Conservation (phyloP, 805 yeast genomes). For the Yarrowia keelungensis region DNA sequence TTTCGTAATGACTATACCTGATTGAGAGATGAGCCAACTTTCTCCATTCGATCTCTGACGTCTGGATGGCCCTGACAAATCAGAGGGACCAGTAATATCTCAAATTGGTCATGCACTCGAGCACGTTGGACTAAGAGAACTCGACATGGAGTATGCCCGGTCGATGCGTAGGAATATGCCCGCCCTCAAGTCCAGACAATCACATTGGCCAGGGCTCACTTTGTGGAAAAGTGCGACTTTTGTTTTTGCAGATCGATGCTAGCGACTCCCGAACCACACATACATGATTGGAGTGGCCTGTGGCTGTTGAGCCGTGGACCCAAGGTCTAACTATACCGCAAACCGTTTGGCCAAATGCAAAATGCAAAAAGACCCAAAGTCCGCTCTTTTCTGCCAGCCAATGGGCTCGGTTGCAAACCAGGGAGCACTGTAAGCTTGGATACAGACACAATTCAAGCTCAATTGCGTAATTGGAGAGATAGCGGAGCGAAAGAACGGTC, state of each 20-base stretch:
- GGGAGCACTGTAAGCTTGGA: background rate
- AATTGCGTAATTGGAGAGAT: background rate
- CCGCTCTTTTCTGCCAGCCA: background rate
- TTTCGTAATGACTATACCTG: slow-evolving; percentile 17
- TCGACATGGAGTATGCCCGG: slow-evolving; percentile 17
- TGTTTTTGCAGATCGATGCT: slow-evolving; percentile 14
- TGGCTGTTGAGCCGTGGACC: slow-evolving; percentile 30
- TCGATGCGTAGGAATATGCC: slow-evolving; percentile 10
- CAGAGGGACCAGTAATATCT: background rate
- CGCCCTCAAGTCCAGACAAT: background rate
- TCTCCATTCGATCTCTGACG: background rate
- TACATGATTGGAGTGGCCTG: slow-evolving; percentile 8
- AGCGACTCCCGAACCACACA: slow-evolving; percentile 3
- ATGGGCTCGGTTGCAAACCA: background rate
- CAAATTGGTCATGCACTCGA: background rate
- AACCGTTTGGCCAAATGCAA: background rate
- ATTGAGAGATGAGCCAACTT: slow-evolving; percentile 16
- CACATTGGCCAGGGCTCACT: slow-evolving; percentile 1
- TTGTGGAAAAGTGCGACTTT: background rate
- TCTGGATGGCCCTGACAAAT: too few relatives aligned
- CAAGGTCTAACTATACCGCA: slow-evolving; percentile 11
- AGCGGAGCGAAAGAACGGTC: too few relatives aligned
- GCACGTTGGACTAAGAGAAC: slow-evolving; percentile 14
- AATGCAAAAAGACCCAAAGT: background rate
- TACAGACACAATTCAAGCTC: background rate